Conservation (phyloP, 78 protist species). For the Creolimax fragrantissima region DNA sequence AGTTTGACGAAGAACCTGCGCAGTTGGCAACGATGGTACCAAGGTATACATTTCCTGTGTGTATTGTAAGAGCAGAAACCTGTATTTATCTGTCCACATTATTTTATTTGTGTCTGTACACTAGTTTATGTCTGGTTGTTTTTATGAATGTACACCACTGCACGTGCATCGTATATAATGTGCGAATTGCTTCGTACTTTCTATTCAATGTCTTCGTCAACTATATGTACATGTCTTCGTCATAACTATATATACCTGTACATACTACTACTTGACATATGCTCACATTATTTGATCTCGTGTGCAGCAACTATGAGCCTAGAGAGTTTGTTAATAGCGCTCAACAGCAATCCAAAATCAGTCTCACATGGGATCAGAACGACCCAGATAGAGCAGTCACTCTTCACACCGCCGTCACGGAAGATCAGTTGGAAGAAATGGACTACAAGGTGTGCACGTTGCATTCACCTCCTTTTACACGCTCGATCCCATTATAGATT, state of each 20-base stretch:
- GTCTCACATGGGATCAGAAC: background rate
- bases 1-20: background rate
- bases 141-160: no score
- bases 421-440: background rate
- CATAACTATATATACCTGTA: no score
- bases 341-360: background rate
- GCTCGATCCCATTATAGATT: background rate
- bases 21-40: background rate
- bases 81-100: no score
- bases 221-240: no score
- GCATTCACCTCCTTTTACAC: background rate
- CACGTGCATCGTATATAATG: no score
- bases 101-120: no score
- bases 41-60: background rate
- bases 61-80: no score
- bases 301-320: background rate
- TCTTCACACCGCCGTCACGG: background rate
- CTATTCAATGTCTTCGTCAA: no score
- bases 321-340: background rate
- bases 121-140: no score
- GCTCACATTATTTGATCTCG: no score
- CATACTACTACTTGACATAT: no score
- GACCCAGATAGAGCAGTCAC: background rate
- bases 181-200: no score
- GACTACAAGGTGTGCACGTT: background rate